Evolutionary conservation across 2,329 filamentous ascomycete genomes (phyloP), one percentile per base, ranked within the genome.

Genomic region (Penicillium olsonii): DNA sequence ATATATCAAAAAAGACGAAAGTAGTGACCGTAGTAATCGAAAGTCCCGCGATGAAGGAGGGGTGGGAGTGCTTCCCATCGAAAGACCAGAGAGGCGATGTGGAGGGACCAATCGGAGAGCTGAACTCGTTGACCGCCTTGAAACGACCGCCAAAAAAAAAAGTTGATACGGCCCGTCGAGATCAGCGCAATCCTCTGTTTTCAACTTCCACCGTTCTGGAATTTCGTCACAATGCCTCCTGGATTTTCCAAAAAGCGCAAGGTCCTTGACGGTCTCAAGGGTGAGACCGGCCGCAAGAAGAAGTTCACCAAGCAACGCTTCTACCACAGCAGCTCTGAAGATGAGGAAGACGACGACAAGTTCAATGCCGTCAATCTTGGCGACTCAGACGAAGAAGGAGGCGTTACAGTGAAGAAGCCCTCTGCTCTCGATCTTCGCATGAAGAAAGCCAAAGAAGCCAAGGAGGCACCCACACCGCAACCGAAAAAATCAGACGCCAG

Each of bases 251-350:
- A 76, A 67, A 82, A 84, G 62, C 77, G 83, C 65, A 82, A 83
- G 67, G 77, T 81, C 20, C 79, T 83, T 49, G 82, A 86, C 45
- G 78, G 78, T 43, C 76, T 82, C 68, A 75, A 77, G 44, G 78
- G 78, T 38, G 78, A 78, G 60, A 73, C 73, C 42, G 74, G 76
- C 20, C 67, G 73, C 38, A 75, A 77, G 26, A 75, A 76, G 68
- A 83, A 83, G 61, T 77, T 83, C 66, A 84, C 82, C 68, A 84
- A 84, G 67, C 83, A 87, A 66, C 73, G 72, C 57, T 71, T 76
- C 50, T 87, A 87, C 71, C 79, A 86, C 77, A 85, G 81, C 69
- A 71, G 72, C 65, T 85, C 82, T 26, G 81, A 80, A 50, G 82
- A 84, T 37, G 80, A 83, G 48, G 72, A 75, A 41, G 75, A 77